A percentile compares a stretch with the other conserved stretches of the same genome.
Conservation (phyloP, 2,329 filamentous ascomycete species). For the Paraphaeosphaeria minitans region DNA sequence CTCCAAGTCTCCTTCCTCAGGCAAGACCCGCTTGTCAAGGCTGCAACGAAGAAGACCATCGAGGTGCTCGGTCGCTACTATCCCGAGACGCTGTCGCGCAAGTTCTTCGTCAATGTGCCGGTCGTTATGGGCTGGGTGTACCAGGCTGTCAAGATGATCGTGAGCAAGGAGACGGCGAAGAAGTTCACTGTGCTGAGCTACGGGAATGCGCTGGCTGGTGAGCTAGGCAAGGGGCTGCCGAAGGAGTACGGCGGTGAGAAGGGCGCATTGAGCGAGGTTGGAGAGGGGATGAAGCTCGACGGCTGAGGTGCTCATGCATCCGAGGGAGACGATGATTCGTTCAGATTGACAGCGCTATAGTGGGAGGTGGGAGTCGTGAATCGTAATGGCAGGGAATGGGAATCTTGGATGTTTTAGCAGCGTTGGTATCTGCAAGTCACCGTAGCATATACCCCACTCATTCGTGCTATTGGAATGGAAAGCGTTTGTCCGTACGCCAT, state of each 20-base stretch:
- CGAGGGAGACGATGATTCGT: not conserved
- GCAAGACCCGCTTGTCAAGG: conserved; percentile 75
- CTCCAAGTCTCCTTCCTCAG: conserved; percentile 84
- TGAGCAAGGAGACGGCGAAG: conserved; percentile 55
- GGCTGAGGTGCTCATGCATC: conserved; percentile 8
- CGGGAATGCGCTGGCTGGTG: conserved; percentile 69
- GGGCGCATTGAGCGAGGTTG: conserved; percentile 52
- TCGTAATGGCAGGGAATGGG: conserved; percentile 5
- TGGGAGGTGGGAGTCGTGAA: not conserved
- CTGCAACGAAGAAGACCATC: conserved; percentile 80
- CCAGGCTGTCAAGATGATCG: conserved; percentile 52
- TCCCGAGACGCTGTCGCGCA: conserved; percentile 85
- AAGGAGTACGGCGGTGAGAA: conserved; percentile 80
- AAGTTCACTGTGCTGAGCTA: conserved; percentile 58
- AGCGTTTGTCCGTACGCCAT: not conserved
- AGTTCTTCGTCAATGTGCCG: conserved; percentile 96
- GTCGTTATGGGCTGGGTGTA: conserved; percentile 82
- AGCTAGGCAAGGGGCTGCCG: conserved; percentile 71
- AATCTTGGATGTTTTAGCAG: not conserved
- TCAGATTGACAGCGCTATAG: not conserved
- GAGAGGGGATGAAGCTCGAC: conserved; percentile 48
- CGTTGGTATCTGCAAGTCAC: not conserved
- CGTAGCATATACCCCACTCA: conserved; percentile 4
- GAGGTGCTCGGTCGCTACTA: conserved; percentile 80
- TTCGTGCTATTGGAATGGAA: not conserved